phyloP scores from a whole-genome alignment of 768 basidiomycete species.

The Tricholoma saponaceum region DNA sequence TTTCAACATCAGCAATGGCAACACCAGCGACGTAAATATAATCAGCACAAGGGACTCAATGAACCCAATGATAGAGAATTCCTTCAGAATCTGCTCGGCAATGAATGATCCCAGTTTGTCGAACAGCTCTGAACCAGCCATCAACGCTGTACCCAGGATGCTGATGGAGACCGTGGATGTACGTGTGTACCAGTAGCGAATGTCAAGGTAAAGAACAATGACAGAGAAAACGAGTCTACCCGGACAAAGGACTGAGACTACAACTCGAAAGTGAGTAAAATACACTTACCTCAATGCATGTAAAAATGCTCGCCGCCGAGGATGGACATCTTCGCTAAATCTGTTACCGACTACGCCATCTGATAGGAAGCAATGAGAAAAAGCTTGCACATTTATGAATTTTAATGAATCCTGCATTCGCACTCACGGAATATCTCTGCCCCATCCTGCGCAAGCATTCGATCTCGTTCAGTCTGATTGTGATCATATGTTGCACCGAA shows the following conservation, averaged over 20 bases:
- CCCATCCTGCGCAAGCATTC: constrained; percentile 14
- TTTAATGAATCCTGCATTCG: neutral
- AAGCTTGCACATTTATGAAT: neutral
- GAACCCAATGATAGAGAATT: constrained; percentile 4
- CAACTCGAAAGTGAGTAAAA: neutral
- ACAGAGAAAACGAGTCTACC: constrained; percentile 11
- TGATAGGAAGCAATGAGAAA: constrained; percentile 2
- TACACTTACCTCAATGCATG: constrained; percentile 16
- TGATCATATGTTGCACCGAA: constrained; percentile 11
- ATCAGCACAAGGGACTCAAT: constrained; percentile 1
- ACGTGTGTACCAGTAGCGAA: constrained; percentile 32
- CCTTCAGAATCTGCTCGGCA: neutral
- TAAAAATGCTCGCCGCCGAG: constrained; percentile 19
- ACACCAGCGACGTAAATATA: neutral
- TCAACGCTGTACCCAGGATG: constrained; percentile 17
- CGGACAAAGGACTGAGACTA: neutral
- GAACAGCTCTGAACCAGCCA: constrained; percentile 12
- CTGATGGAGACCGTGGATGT: constrained; percentile 29
- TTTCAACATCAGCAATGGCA: constrained; percentile 24
- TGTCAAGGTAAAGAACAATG: constrained; percentile 10
- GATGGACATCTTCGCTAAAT: constrained; percentile 25
- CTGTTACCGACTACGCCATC: constrained; percentile 25
- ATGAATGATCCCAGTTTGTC: constrained; percentile 4
- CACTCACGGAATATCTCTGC: constrained; percentile 24
- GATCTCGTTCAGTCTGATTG: constrained; percentile 16